Conservation (phyloP, 768 basidiomycete genomes). For the Pisolithus orientalis region DNA sequence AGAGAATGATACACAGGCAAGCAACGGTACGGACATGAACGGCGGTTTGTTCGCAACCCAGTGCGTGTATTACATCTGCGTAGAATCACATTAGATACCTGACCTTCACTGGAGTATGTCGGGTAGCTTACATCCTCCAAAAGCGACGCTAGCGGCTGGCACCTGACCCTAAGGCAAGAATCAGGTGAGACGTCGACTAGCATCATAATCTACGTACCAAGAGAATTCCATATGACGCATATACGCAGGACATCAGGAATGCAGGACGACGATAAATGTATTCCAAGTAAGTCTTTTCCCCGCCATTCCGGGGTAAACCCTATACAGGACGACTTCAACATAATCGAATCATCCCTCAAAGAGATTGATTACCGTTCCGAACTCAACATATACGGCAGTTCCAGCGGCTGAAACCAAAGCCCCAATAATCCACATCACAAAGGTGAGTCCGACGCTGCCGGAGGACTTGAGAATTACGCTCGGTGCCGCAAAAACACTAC, state of each 20-base stretch:
- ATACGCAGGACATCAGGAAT: conserved; percentile 56
- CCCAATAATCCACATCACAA: conserved; percentile 68
- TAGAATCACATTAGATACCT: not conserved
- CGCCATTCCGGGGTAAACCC: conserved; percentile 66
- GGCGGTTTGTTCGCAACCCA: conserved; percentile 39
- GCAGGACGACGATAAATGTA: conserved; percentile 60
- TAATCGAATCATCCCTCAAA: not conserved
- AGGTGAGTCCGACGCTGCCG: conserved; percentile 63
- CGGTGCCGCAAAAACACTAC: conserved; percentile 66
- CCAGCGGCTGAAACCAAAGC: conserved; percentile 59
- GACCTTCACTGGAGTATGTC: not conserved
- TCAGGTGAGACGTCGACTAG: not conserved
- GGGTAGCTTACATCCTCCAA: conserved; percentile 59
- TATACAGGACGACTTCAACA: conserved; percentile 15
- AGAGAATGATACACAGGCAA: conserved; percentile 49
- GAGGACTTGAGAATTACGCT: conserved; percentile 60
- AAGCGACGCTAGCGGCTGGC: conserved; percentile 56
- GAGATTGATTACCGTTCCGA: conserved; percentile 51
- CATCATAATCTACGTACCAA: conserved; percentile 34
- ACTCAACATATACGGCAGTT: conserved; percentile 67
- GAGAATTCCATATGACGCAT: conserved; percentile 50
- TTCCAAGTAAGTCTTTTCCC: conserved; percentile 73
- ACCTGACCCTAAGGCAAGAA: conserved; percentile 42
- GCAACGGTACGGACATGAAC: conserved; percentile 48
- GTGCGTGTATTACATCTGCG: conserved; percentile 55